These are phyloP conservation scores for Annulohypoxylon maeteangense DNA, from an alignment of 495 filamentous ascomycete genomes.

Conservation along the genomic window DNA sequence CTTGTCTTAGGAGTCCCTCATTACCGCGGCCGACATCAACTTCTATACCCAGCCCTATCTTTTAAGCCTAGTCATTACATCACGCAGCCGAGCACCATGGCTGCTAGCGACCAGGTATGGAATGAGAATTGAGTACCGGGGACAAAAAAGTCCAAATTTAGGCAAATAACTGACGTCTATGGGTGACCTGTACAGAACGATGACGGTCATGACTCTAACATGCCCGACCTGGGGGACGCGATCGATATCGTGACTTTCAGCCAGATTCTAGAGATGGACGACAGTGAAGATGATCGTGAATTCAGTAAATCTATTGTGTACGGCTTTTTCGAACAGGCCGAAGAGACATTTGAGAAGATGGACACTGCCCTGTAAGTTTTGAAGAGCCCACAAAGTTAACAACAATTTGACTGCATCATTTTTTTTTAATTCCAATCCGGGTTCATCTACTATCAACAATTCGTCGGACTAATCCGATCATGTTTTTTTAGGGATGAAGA, in stretches of 20 bases:
- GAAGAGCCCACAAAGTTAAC: slow-evolving; percentile 3
- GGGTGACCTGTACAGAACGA: slow-evolving; percentile 37
- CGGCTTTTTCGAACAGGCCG: slow-evolving; percentile 93
- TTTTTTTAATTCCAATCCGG: slow-evolving; percentile 16
- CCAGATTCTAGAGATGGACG: slow-evolving; percentile 98
- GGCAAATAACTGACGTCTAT: slow-evolving; percentile 17
- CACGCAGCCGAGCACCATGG: slow-evolving; percentile 36
- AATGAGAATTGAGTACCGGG: slow-evolving; percentile 14
- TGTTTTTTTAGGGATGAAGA: slow-evolving; percentile 62
- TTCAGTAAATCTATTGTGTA: slow-evolving; percentile 84
- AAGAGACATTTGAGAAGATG: slow-evolving; percentile 88
- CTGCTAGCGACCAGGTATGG: slow-evolving; percentile 48
- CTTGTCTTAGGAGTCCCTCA: slow-evolving; percentile 20
- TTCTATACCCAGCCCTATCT: slow-evolving; percentile 29
- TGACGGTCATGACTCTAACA: slow-evolving; percentile 41
- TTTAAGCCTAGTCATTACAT: slow-evolving; percentile 30
- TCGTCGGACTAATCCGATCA: slow-evolving; percentile 28
- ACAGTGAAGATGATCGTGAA: slow-evolving; percentile 81
- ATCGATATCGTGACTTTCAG: slow-evolving; percentile 86
- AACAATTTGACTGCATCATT: slow-evolving; percentile 8
- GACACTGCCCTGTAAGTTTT: slow-evolving; percentile 76
- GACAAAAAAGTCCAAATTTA: neutral
- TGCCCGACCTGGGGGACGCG: slow-evolving; percentile 67
- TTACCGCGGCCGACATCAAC: slow-evolving; percentile 26
- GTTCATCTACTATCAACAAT: neutral